These are phyloP conservation scores for Megacollybia marginata DNA, from an alignment of 768 basidiomycete species.

Conservation along the genomic window DNA sequence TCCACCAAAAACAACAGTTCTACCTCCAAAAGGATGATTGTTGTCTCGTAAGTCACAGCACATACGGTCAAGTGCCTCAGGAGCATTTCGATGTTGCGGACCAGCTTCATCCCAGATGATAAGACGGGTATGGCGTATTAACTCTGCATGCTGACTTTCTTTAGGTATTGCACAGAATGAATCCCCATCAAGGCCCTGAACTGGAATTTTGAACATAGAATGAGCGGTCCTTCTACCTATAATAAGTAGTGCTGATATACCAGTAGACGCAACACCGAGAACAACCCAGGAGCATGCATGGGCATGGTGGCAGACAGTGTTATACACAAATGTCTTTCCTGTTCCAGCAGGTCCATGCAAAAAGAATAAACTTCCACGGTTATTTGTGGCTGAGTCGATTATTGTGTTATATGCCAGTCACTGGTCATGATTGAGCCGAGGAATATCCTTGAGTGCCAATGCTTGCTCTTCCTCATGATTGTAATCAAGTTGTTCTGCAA, in stretches of 20 bases:
- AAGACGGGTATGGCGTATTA: constrained; percentile 16
- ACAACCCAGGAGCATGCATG: constrained; percentile 25
- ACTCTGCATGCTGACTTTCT: constrained; percentile 13
- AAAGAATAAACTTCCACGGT: constrained; percentile 24
- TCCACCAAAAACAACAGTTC: constrained; percentile 29
- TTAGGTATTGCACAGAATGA: background rate
- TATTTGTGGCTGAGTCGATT: constrained; percentile 14
- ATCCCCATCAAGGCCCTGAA: constrained; percentile 8
- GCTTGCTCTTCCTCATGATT: background rate
- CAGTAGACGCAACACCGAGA: constrained; percentile 13
- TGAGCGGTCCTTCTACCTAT: constrained; percentile 39
- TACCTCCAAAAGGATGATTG: constrained; percentile 21
- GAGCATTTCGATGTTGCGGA: constrained; percentile 19
- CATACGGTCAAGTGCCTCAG: constrained; percentile 25
- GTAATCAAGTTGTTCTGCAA: constrained; percentile 4
- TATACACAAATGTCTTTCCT: constrained; percentile 41
- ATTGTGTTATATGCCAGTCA: constrained; percentile 20
- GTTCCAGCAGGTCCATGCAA: constrained; percentile 35
- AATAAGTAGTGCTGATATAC: constrained; percentile 39
- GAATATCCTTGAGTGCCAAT: background rate
- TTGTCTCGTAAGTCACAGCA: constrained; percentile 15
- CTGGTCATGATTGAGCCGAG: constrained; percentile 25
- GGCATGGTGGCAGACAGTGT: constrained; percentile 19
- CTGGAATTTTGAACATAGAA: constrained; percentile 40
- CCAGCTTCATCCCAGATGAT: constrained; percentile 30